A percentile compares a stretch with the other conserved stretches of the same genome.
phyloP scores from a whole-genome alignment of 306 rosid species.

The Mimosa bimucronata region DNA sequence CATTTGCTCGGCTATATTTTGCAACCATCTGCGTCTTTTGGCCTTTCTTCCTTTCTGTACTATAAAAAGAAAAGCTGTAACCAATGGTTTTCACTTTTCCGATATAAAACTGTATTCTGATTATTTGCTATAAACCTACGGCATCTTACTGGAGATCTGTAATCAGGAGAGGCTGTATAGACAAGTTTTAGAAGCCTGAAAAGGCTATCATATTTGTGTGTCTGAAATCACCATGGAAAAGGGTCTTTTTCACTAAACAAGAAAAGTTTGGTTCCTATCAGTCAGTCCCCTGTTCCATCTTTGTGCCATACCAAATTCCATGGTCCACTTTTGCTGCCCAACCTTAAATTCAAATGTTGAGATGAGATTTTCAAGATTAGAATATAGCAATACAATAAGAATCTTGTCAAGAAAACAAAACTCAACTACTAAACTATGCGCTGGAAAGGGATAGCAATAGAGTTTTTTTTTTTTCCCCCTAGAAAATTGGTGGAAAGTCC shows the following conservation, averaged over 20 bases:
- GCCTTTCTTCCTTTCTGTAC: background rate
- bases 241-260: conserved; percentile 20
- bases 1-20: background rate
- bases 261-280: conserved; percentile 23
- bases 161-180: background rate
- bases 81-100: background rate
- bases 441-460: no score
- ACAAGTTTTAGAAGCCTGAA: no score
- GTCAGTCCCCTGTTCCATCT: conserved; percentile 53
- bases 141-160: background rate
- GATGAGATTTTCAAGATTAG: conserved; percentile 20
- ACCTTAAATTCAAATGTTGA: conserved; percentile 44
- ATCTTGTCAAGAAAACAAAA: no score
- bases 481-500: no score
- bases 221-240: conserved; percentile 3
- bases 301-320: conserved; percentile 73
- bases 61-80: background rate
- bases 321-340: conserved; percentile 81
- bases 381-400: conserved; percentile 3
- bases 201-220: no score
- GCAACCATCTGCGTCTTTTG: background rate
- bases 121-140: background rate
- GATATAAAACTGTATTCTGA: background rate
- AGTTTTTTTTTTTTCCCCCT: no score
- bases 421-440: no score